phyloP scores from a whole-genome alignment of 2,329 filamentous ascomycete species.

The Xylariaceae sp. region DNA sequence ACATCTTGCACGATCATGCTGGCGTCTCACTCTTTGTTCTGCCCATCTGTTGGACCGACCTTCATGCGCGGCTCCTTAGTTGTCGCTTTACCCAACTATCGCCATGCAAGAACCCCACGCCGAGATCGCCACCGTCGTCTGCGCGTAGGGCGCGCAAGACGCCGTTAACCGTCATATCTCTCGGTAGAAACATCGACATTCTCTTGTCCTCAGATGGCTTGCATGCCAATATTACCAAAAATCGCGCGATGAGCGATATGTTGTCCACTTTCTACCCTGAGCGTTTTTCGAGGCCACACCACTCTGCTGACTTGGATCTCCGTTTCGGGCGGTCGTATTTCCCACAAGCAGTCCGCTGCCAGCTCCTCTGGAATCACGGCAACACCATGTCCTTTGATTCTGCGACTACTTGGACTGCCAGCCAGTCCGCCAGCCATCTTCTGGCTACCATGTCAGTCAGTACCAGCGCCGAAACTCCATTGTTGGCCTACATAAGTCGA shows the following conservation, averaged over 20 bases:
- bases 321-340: constrained; percentile 47
- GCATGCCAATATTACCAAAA: constrained; percentile 33
- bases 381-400: constrained; percentile 33
- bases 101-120: constrained; percentile 39
- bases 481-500: constrained; percentile 48
- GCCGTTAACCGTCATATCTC: constrained; percentile 38
- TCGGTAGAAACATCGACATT: constrained; percentile 43
- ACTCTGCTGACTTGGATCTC: constrained; percentile 42
- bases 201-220: constrained; percentile 35
- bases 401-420: constrained; percentile 31
- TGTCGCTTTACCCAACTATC: constrained; percentile 43
- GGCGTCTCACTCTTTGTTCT: constrained; percentile 47
- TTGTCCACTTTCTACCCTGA: constrained; percentile 42
- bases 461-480: constrained; percentile 28
- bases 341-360: constrained; percentile 42
- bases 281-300: constrained; percentile 30
- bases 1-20: constrained; percentile 47
- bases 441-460: constrained; percentile 21
- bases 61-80: constrained; percentile 45
- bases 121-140: constrained; percentile 33
- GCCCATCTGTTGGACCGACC: constrained; percentile 54
- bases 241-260: constrained; percentile 41
- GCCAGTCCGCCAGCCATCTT: constrained; percentile 29
- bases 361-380: constrained; percentile 47
- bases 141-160: constrained; percentile 36